Evolutionary conservation across 192 early-diverging fungal species (phyloP), one percentile per base, ranked within the genome.

Genomic region (Jimgerdemannia lactiflua): DNA sequence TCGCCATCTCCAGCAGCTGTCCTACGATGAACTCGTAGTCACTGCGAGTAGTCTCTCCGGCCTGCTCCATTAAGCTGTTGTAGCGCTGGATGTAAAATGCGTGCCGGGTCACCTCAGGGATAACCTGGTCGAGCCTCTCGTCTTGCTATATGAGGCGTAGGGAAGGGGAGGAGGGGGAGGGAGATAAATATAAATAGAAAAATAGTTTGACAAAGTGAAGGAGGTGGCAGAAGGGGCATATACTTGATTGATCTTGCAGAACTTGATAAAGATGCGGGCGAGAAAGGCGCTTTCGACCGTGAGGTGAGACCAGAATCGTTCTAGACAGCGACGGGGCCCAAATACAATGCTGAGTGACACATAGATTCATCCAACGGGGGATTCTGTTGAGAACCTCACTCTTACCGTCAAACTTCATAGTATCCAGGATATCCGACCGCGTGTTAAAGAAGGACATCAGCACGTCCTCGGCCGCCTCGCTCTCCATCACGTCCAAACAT

Each of bases 1-100:
- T 88, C 19, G 92, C 93, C 40, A 95, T 90, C 44, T 91, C 87
- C 71, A 98, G 82, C 49, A 98, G 84, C 79, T 93, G 92, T 3
- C 78, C 83, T 11, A 93, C 77, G 64, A 95, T 88, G 76, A 92
- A 95, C 67, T 89, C 91, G 43, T 87, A 83, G 11, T 83, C 86
- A 4, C 80, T 79, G 11, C 80, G 77, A 14, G 78, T 75, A 19
- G 89, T 85, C 29, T 88, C 80, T 3, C 83, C 82, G 42, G 85
- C 81, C 40, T 89, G 71, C 63, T 88, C 82, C 75, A 81, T 83
- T 42, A 82, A 68, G 39, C 86, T 81, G 43, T 86, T 86, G 75
- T 86, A 89, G 42, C 88, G 80, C 77, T 89, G 82, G 39, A 88
- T 86, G 74, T 80, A 84, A 43, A 85, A 89, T 39, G 84, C 86